These are phyloP conservation scores for Strigomonas galati DNA, from an alignment of 208 protist species.

Conservation along the genomic window DNA sequence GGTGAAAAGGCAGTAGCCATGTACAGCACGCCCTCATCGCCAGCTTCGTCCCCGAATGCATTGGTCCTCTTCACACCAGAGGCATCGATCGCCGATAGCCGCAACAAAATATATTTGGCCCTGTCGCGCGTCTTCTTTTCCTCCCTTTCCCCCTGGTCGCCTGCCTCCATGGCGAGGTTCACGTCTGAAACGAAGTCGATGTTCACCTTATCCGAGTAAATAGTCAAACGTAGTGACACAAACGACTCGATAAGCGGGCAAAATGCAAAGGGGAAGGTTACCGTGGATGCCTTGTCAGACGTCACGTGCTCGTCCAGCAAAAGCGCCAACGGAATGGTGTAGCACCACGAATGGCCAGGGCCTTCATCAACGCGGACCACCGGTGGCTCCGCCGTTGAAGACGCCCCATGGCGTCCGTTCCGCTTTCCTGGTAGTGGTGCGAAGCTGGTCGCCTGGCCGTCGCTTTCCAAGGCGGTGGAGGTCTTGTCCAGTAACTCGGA, in stretches of 20 bases:
- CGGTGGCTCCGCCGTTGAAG: neutral
- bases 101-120: neutral
- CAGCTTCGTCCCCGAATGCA: neutral
- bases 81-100: neutral
- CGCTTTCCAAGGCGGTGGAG: neutral
- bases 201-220: conserved; percentile 18
- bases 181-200: conserved; percentile 43
- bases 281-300: neutral
- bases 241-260: conserved; percentile 31
- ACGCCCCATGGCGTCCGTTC: too few species aligned
- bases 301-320: neutral
- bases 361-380: neutral
- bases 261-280: conserved; percentile 39
- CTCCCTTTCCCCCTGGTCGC: neutral
- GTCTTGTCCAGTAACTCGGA: neutral
- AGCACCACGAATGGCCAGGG: neutral
- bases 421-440: neutral
- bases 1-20: neutral
- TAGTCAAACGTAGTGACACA: conserved; percentile 36
- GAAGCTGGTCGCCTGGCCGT: neutral
- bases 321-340: neutral
- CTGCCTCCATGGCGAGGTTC: neutral
- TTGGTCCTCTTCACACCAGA: neutral
- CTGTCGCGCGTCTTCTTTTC: too few species aligned
- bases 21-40: neutral